Base-by-base conservation (phyloP, 805 yeast genomes). In the Scheffersomyces ergatensis region DNA sequence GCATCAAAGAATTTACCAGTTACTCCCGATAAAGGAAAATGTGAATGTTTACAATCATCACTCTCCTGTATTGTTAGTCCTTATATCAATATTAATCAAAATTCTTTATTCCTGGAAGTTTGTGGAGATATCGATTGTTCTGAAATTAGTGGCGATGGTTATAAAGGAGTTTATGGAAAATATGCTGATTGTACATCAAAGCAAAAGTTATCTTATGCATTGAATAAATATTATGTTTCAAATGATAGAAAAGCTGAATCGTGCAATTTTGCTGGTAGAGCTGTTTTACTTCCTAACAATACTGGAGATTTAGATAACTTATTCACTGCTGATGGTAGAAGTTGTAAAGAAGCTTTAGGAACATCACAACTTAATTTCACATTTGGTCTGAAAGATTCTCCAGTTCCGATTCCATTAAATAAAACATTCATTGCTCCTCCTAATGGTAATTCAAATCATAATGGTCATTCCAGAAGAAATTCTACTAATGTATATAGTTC, bases 41-140 rank as follows among this genome's bases (percentile, higher is more conserved):
- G 79, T 53, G 74, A 67, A 44, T 74, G 78, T 46, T 54, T 72
- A 23, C 61, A 68, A 56, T 49, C 69, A 7, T 61, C 70, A 4
- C 49, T 70, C 4, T 49, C 64, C 1, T 74, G 78, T 49, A 57
- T 68, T 31, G 51, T 60, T 21, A 45, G 54, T 16, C 66, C 69
- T 1, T 52, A 51, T 33, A 48, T 42, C 9, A 42, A 40, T 1
- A 50, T 58, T 20, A 42, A 60, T 34, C 55, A 53, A 27, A 39
- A 35, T 24, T 45, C 34, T 24, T 46, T 59, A n/a, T 48, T 67
- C 18, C 35, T 47, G 12, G 59, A 66, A 17, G 50, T 74, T 2
- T 74, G 79, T 45, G 37, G 54, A 12, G 43, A 51, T 5, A 57
- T 65, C 7, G 64, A 70, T 39, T 75, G 80, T 49, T 52, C 52